phyloP scores from a whole-genome alignment of 208 protist species.

The Dictyostelium gargantuum region DNA sequence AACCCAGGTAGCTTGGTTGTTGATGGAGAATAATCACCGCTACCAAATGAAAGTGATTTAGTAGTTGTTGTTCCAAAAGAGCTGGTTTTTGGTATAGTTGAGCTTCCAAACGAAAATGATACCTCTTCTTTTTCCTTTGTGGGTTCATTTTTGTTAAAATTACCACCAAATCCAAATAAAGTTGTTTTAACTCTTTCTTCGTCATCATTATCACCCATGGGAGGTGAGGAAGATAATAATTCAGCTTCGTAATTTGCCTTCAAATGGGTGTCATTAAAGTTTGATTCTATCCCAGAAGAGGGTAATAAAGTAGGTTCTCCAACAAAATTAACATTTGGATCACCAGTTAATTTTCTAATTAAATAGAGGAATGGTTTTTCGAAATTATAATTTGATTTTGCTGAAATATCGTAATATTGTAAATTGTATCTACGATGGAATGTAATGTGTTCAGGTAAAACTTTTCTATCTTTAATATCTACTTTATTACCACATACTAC shows the following conservation, averaged over 20 bases:
- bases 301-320: conserved; percentile 87
- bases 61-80: no score
- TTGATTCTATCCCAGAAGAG: conserved; percentile 80
- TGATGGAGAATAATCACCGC: no score
- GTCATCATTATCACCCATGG: conserved; percentile 87
- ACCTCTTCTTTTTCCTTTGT: background rate
- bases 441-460: conserved; percentile 99
- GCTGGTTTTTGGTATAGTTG: no score
- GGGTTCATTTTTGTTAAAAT: background rate
- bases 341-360: conserved; percentile 95
- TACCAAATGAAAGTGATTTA: no score
- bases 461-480: conserved; percentile 99
- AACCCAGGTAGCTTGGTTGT: no score
- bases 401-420: conserved; percentile 99
- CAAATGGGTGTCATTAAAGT: conserved; percentile 72
- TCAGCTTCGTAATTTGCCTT: conserved; percentile 91
- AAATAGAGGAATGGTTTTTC: conserved; percentile 99
- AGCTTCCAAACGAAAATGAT: no score
- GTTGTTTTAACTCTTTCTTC: no score
- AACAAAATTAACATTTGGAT: conserved; percentile 67
- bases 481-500: conserved; percentile 99
- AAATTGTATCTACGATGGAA: conserved; percentile 99
- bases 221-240: conserved; percentile 84
- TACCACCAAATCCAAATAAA: no score
- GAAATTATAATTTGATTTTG: conserved; percentile 99